Evolutionary conservation across 352 stramenopile genomes (phyloP).

Genomic region (Globisporangium ultimum): DNA sequence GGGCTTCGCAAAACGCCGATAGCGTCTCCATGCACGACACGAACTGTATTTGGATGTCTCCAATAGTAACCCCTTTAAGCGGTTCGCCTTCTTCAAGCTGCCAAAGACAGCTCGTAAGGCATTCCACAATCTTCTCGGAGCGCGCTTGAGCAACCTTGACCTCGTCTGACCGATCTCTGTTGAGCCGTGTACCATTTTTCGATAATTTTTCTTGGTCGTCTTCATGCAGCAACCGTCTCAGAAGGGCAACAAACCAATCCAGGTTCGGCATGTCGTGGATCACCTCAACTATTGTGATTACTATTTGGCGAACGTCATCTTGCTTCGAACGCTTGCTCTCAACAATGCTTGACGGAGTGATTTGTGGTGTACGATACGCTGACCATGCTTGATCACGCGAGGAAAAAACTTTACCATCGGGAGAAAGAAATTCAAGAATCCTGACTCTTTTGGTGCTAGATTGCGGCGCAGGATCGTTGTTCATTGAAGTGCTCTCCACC

Average conservation of each 20-base stretch:
- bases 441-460: not conserved
- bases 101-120: constrained; percentile 61
- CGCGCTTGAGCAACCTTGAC: constrained; percentile 43
- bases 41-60: constrained; percentile 57
- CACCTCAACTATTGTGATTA: constrained; percentile 75
- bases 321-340: constrained; percentile 60
- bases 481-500: constrained; percentile 11
- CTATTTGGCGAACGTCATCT: constrained; percentile 54
- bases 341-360: constrained; percentile 63
- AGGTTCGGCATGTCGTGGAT: constrained; percentile 67
- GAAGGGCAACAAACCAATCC: constrained; percentile 68
- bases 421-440: constrained; percentile 43
- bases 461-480: not conserved
- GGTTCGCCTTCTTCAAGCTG: constrained; percentile 67
- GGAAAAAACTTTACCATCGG: constrained; percentile 41
- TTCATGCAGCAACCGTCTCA: constrained; percentile 55
- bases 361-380: constrained; percentile 39
- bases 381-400: constrained; percentile 66
- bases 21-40: constrained; percentile 77
- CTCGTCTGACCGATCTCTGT: constrained; percentile 46
- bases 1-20: constrained; percentile 69
- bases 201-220: constrained; percentile 15
- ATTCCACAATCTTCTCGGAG: constrained; percentile 62
- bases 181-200: constrained; percentile 16
- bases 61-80: constrained; percentile 51